Conservation (phyloP, 768 basidiomycete species). For the Agrocybe chaxingu region DNA sequence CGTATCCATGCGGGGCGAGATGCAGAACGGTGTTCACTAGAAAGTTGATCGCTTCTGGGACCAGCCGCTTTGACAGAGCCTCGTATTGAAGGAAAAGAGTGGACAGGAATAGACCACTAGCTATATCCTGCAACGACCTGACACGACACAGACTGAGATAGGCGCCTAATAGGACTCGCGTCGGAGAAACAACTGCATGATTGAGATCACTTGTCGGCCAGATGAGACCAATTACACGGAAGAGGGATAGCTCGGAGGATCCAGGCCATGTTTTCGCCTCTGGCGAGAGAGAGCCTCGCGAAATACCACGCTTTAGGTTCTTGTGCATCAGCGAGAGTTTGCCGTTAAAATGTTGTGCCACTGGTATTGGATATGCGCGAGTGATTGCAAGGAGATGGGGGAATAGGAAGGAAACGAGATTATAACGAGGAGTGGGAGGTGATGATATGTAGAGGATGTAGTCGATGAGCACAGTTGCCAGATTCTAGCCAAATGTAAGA, state of each 20-base stretch:
- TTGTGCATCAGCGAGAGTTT: conserved; percentile 92
- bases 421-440: conserved; percentile 56
- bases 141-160: conserved; percentile 87
- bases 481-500: conserved; percentile 40
- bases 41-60: conserved; percentile 90
- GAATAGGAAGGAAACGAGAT: conserved; percentile 60
- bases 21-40: conserved; percentile 66
- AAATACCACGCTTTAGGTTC: conserved; percentile 83
- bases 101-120: conserved; percentile 86
- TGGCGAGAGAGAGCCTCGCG: conserved; percentile 55
- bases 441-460: conserved; percentile 78
- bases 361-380: conserved; percentile 74
- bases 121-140: conserved; percentile 68
- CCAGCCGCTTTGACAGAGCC: conserved; percentile 74
- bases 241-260: conserved; percentile 72
- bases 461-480: conserved; percentile 81
- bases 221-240: conserved; percentile 74
- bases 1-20: conserved; percentile 63
- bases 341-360: conserved; percentile 73
- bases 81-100: conserved; percentile 87
- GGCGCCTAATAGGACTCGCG: conserved; percentile 84
- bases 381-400: conserved; percentile 80
- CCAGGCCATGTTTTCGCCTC: conserved; percentile 88
- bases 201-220: conserved; percentile 97
- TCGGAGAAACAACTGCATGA: conserved; percentile 84